Conservation (phyloP, 106 monocot species). For the Chionographis japonica region DNA sequence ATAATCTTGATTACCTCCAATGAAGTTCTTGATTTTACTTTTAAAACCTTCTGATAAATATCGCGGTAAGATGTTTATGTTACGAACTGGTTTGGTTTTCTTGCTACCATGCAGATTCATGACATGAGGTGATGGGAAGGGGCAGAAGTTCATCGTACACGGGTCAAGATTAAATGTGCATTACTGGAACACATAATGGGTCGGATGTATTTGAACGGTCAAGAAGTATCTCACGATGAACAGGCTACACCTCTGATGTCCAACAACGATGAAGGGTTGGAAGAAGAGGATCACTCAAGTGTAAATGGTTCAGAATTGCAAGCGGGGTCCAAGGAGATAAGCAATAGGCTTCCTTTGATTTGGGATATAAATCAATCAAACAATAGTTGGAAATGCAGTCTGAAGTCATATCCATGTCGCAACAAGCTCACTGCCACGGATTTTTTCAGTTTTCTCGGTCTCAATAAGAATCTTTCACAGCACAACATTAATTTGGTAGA, state of each 20-base stretch:
- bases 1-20: too few relatives aligned
- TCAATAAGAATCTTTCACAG: background rate
- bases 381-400: background rate
- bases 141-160: background rate
- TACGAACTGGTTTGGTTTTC: too few relatives aligned
- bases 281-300: background rate
- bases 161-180: background rate
- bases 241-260: background rate
- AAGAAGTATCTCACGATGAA: slow-evolving; percentile 1
- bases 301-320: slow-evolving; percentile 11
- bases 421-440: background rate
- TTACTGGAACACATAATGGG: slow-evolving; percentile 1
- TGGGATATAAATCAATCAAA: slow-evolving; percentile 7
- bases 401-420: slow-evolving; percentile 18
- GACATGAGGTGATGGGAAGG: background rate
- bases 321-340: slow-evolving; percentile 19
- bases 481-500: background rate
- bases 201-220: background rate
- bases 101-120: slow-evolving; percentile 7
- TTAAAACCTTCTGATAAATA: too few relatives aligned
- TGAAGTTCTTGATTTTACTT: too few relatives aligned
- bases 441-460: background rate
- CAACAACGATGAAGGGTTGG: background rate
- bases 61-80: too few relatives aligned
- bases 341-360: slow-evolving; percentile 6